phyloP scores from a whole-genome alignment of 2,329 filamentous ascomycete species.

The Fusarium cicatricum region DNA sequence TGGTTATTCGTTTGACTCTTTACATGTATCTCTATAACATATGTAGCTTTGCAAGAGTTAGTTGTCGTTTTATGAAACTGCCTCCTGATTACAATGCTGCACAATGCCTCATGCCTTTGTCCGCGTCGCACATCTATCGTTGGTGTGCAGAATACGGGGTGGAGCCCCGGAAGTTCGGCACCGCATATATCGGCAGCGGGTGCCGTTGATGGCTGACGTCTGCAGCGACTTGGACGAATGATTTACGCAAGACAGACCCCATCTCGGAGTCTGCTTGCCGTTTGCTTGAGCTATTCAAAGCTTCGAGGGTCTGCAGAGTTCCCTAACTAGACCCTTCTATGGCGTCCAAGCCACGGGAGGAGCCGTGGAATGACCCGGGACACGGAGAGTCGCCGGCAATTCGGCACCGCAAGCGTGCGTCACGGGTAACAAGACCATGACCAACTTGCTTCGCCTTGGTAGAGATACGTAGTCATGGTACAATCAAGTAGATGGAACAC shows the following conservation, averaged over 20 bases:
- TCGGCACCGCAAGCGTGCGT: conserved; percentile 32
- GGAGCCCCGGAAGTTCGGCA: conserved; percentile 42
- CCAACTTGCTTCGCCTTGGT: neutral
- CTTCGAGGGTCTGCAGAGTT: neutral
- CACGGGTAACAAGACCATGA: conserved; percentile 13
- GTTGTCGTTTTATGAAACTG: too few species aligned
- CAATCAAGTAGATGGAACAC: conserved; percentile 12
- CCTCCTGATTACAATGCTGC: too few species aligned
- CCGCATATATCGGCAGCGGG: conserved; percentile 30
- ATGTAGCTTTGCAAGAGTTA: neutral
- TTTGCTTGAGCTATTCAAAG: neutral
- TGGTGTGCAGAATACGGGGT: conserved; percentile 23
- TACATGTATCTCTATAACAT: conserved; percentile 52
- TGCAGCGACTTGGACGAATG: conserved; percentile 20
- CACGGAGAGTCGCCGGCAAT: conserved; percentile 20
- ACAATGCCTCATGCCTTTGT: too few species aligned
- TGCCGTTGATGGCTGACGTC: conserved; percentile 37
- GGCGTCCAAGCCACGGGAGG: conserved; percentile 18
- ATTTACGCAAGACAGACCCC: conserved; percentile 16
- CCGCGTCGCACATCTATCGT: too few species aligned
- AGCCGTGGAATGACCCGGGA: conserved; percentile 12
- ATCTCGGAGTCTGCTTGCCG: conserved; percentile 34
- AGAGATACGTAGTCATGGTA: too few species aligned
- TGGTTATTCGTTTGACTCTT: conserved; percentile 71
- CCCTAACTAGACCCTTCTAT: conserved; percentile 12